These are phyloP conservation scores for Mycena sp. DNA, from an alignment of 1,284 basidiomycete genomes.

Conservation along the genomic window DNA sequence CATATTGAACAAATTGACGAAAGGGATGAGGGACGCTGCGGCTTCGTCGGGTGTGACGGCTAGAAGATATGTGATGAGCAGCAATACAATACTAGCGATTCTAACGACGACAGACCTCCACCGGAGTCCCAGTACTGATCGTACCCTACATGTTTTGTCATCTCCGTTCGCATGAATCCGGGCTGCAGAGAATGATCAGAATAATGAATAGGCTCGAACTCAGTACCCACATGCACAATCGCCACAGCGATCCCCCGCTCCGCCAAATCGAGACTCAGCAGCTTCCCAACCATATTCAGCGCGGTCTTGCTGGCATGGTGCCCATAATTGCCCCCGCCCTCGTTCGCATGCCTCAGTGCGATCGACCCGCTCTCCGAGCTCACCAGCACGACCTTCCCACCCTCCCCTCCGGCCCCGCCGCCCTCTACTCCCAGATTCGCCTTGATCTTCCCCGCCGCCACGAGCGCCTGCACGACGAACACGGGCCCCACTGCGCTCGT, in stretches of 20 bases:
- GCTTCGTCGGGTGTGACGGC: constrained; percentile 55
- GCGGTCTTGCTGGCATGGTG: constrained; percentile 60
- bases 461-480: constrained; percentile 47
- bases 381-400: constrained; percentile 51
- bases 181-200: constrained; percentile 30
- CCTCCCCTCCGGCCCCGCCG: constrained; percentile 34
- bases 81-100: too few relatives aligned
- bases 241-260: constrained; percentile 50
- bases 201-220: neutral
- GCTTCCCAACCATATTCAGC: constrained; percentile 56
- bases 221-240: constrained; percentile 53
- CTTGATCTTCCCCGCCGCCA: constrained; percentile 19
- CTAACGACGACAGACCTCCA: constrained; percentile 52
- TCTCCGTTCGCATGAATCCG: constrained; percentile 50
- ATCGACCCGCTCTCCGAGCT: constrained; percentile 59
- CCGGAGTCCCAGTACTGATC: constrained; percentile 54
- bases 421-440: constrained; percentile 6
- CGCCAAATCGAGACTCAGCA: constrained; percentile 53
- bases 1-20: constrained; percentile 46
- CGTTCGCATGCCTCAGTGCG: constrained; percentile 50
- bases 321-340: constrained; percentile 58
- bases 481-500: constrained; percentile 54
- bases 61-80: too few relatives aligned
- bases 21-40: constrained; percentile 49
- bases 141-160: constrained; percentile 56